phyloP scores from a whole-genome alignment of 768 basidiomycete species.

The Leccinum broughii region DNA sequence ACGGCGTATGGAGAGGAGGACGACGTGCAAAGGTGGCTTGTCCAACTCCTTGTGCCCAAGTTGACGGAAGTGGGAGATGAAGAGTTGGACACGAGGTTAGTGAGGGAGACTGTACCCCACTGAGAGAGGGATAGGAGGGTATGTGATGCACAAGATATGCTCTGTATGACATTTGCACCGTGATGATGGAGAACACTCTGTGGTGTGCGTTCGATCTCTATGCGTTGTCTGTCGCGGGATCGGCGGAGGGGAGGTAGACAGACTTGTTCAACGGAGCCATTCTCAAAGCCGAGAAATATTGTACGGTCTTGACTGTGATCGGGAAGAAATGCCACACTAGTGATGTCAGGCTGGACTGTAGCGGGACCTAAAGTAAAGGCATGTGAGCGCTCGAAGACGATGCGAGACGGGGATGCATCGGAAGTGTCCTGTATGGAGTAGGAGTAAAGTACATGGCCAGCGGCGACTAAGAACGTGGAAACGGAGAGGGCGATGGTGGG shows the following conservation, averaged over 20 bases:
- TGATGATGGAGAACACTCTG: conserved; percentile 35
- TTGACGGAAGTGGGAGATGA: conserved; percentile 36
- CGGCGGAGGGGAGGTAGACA: conserved; percentile 27
- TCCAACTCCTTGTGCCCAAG: conserved; percentile 61
- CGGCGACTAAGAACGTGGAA: conserved; percentile 60
- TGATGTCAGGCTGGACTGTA: conserved; percentile 46
- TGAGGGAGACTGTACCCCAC: conserved; percentile 47
- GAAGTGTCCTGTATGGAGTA: conserved; percentile 47
- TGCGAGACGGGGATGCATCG: conserved; percentile 39
- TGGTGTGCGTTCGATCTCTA: conserved; percentile 25
- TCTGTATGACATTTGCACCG: conserved; percentile 49
- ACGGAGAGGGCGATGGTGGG: conserved; percentile 49
- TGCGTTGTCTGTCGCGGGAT: conserved; percentile 7
- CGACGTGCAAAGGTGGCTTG: conserved; percentile 52
- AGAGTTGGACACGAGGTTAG: conserved; percentile 27
- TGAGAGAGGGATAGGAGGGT: conserved; percentile 59
- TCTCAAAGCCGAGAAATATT: conserved; percentile 49
- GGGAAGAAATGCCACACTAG: conserved; percentile 49
- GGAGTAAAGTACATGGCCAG: conserved; percentile 55
- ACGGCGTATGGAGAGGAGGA: conserved; percentile 60
- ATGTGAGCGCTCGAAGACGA: conserved; percentile 50
- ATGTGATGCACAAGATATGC: conserved; percentile 47
- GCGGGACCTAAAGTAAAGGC: conserved; percentile 37
- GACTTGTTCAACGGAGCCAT: conserved; percentile 57
- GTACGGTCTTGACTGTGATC: conserved; percentile 46